phyloP scores from a whole-genome alignment of 805 yeast genomes.

The Saccharomycopsis fibuligera region DNA sequence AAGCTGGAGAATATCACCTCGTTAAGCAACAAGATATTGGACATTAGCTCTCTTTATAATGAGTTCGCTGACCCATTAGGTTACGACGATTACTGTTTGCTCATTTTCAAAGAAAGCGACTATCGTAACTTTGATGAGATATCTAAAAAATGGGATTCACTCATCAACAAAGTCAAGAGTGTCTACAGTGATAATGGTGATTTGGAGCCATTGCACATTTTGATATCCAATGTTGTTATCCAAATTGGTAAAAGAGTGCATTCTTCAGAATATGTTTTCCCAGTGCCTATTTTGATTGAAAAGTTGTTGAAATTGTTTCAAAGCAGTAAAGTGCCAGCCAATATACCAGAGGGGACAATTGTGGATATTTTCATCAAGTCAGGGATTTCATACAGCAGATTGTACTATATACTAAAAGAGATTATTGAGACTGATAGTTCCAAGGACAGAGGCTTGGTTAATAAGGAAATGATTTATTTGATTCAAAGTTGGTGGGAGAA shows the following conservation, averaged over 20 bases:
- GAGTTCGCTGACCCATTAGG: slow-evolving; percentile 83
- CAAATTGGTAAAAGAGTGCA: slow-evolving; percentile 58
- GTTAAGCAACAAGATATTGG: slow-evolving; percentile 58
- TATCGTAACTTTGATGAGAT: slow-evolving; percentile 81
- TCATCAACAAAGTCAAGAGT: slow-evolving; percentile 46
- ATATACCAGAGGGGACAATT: slow-evolving; percentile 47
- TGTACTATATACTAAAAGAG: slow-evolving; percentile 58
- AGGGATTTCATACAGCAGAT: slow-evolving; percentile 57
- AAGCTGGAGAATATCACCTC: slow-evolving; percentile 44
- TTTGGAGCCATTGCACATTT: slow-evolving; percentile 19
- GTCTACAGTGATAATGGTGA: slow-evolving; percentile 26
- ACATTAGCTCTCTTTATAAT: slow-evolving; percentile 76
- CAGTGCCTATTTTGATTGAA: slow-evolving; percentile 64
- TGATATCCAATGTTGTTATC: slow-evolving; percentile 24
- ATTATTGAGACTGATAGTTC: slow-evolving; percentile 50
- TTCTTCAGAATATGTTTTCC: slow-evolving; percentile 73
- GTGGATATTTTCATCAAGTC: slow-evolving; percentile 57
- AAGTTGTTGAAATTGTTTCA: slow-evolving; percentile 52
- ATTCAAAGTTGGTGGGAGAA: slow-evolving; percentile 60
- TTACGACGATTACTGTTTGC: slow-evolving; percentile 73
- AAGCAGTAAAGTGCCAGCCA: slow-evolving; percentile 32
- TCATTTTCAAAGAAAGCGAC: slow-evolving; percentile 77
- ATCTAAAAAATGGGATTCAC: slow-evolving; percentile 69
- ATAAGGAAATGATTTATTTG: slow-evolving; percentile 56
- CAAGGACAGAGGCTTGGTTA: slow-evolving; percentile 21